Evolutionary conservation across 352 stramenopile genomes (phyloP), one percentile per base, ranked within the genome.

Genomic region (Thraustotheca clavata): DNA sequence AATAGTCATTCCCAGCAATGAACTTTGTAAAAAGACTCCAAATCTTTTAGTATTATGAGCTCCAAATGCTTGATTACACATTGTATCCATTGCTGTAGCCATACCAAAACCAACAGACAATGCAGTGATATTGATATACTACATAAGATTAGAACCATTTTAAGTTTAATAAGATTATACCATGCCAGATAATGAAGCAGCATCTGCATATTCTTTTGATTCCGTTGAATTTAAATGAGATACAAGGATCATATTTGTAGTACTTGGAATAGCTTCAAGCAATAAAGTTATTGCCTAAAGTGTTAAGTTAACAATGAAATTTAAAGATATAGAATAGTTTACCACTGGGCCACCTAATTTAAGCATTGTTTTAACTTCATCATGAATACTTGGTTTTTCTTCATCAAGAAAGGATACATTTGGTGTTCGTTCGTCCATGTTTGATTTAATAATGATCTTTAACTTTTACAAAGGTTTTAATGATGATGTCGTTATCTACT

Each of bases 11-110:
- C 92, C 74, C 47, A 87, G 36, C 0, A 88, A 39, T 1, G 81
- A 80, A 2, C 76, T 80, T 52, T 94, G 78, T 47, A 89, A 77
- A 67, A 90, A 93, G 36, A 87, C 71, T 0, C 85, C 87, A 65
- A 95, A 91, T 67, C 85, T 86, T 4, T 71, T 68, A 38, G 71
- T 71, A 14, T 76, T 70, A 29, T 79, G 73, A 0, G 85, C 83
- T 27, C 83, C 83, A 38, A 77, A 85, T 24, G 83, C 81, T 40
- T 89, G 75, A 5, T 72, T 74, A 52, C 73, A 82, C 0, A 85
- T 68, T 55, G 76, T 85, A 62, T 85, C 76, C 54, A 87, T 66
- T 0, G 78, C 78, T n/a, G 73, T 82, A 5, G 76, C 57, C 24
- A 86, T 67, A 1, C 72, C 73, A 7, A 88, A 76, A 5, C 77